Conservation (phyloP, 2,329 filamentous ascomycete species). For the Proliferodiscus dingleyae region DNA sequence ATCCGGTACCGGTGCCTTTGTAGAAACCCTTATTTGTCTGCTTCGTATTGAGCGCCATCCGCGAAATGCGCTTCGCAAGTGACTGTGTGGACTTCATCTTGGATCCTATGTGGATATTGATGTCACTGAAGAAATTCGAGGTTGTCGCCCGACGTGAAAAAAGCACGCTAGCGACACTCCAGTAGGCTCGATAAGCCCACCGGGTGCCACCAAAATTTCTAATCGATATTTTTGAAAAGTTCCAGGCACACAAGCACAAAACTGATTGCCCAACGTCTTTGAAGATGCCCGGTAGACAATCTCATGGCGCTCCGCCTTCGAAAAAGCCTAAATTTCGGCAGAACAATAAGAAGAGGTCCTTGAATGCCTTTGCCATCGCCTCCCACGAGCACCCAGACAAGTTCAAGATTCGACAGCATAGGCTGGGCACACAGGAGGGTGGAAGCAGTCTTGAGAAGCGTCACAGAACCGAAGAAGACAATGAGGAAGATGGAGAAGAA, state of each 20-base stretch:
- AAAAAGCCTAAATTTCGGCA: constrained; percentile 36
- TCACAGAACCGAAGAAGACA: constrained; percentile 40
- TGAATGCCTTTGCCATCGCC: constrained; percentile 62
- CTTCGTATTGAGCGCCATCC: constrained; percentile 83
- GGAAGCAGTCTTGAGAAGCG: constrained; percentile 36
- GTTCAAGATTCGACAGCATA: constrained; percentile 48
- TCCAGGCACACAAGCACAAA: constrained; percentile 4
- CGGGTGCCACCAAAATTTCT: constrained; percentile 11
- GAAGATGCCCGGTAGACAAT: constrained; percentile 34
- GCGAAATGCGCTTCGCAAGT: constrained; percentile 65
- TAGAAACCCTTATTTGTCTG: constrained; percentile 92
- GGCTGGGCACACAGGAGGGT: constrained; percentile 50
- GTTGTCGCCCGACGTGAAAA: too few species aligned
- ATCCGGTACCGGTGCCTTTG: constrained; percentile 88
- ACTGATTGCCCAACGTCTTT: neutral
- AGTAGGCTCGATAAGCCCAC: too few species aligned
- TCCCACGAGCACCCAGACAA: constrained; percentile 49
- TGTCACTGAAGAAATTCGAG: neutral
- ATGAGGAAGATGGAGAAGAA: constrained; percentile 35
- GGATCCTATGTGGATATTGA: neutral
- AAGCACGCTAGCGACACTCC: too few species aligned
- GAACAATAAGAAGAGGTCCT: constrained; percentile 40
- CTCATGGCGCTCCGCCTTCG: constrained; percentile 28
- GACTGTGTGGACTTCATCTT: constrained; percentile 62
- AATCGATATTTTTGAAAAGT: neutral